Percentiles rank a stretch among this genome's conserved stretches.
These are phyloP conservation scores for Jamesozyma gamospora DNA, from an alignment of 805 yeast species.

Conservation along the genomic window DNA sequence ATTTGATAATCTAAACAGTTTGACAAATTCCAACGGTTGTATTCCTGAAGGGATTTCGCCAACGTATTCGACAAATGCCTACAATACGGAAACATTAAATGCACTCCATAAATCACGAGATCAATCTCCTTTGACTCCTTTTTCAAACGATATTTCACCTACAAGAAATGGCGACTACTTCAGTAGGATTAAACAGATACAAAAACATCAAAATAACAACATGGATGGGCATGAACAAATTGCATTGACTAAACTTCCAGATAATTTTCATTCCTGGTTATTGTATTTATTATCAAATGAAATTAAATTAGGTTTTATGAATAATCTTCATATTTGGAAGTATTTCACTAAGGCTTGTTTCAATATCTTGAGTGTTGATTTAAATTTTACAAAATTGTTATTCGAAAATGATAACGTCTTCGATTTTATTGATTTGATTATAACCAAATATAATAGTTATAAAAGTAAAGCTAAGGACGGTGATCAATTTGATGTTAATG, in stretches of 20 bases:
- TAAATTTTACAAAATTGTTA: slow-evolving; percentile 9
- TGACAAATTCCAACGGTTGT: no score
- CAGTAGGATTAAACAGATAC: background rate
- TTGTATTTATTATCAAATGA: slow-evolving; percentile 10
- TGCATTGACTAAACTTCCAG: background rate
- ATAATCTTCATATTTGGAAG: slow-evolving; percentile 21
- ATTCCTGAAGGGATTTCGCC: no score
- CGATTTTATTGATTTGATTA: slow-evolving; percentile 5
- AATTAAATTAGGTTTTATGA: slow-evolving; percentile 3
- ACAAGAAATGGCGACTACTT: background rate
- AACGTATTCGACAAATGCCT: no score
- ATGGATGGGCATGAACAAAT: no score
- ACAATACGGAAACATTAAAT: no score
- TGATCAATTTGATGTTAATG: background rate
- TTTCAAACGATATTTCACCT: slow-evolving; percentile 3
- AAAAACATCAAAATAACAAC: background rate
- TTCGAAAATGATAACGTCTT: slow-evolving; percentile 9
- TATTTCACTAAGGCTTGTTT: slow-evolving; percentile 24
- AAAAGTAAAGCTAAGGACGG: background rate
- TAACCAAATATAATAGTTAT: slow-evolving; percentile 3
- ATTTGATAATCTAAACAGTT: background rate
- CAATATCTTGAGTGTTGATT: slow-evolving; percentile 16
- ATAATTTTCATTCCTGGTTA: slow-evolving; percentile 9
- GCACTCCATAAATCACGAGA: background rate
- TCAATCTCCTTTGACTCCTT: slow-evolving; percentile 4